Base-by-base conservation (phyloP, 345 rosid species). In the Linum trigynum region DNA sequence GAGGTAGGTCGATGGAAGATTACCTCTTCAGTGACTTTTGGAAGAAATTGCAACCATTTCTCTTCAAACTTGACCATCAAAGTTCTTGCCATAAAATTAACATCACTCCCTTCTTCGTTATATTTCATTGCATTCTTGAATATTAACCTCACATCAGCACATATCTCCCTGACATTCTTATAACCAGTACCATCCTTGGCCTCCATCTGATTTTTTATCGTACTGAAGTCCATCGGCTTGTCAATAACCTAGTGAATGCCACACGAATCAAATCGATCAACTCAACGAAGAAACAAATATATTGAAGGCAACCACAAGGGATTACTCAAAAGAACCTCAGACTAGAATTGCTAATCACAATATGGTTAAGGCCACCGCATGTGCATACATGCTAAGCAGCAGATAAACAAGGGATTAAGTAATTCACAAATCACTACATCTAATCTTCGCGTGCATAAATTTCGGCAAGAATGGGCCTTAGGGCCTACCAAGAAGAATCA, bases 51-150 rank as follows among this genome's bases (percentile, higher is more conserved):
- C 65, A 88, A 77, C 98, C 98, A 92, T 69, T 82, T 92, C 74
- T 88, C 98, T 78, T 92, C 95, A 73, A 90, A 90, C 72, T 83
- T 92, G 62, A 60, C 85, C 69, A 88, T 79, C 81, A 92, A 73
- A 48, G 86, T 86, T 77, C 79, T 85, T 58, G 98, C 98, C 98
- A 88, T 92, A 16, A 77, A 71, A 74, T 86, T 81, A 66, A 84
- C 94, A 61, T 85, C 85, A 75, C 85, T 82, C 61, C 72, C 69
- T 67, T 90, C 89, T 65, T 82, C 89, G 60, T 92, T 92, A 69
- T 92, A 92, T 38, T 84, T 84, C 97, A 90, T 92, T n/a, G 98
- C 98, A 68, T 92, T 92, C 76, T 84, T 85, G 71, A 92, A 90
- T 65, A 90, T 85, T 64, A 90, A 75, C 43, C 89, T 84, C 79